Percentiles rank a stretch among this genome's conserved stretches.
Conservation (phyloP, 192 early-diverging fungal genomes). For the Backusella sp. region DNA sequence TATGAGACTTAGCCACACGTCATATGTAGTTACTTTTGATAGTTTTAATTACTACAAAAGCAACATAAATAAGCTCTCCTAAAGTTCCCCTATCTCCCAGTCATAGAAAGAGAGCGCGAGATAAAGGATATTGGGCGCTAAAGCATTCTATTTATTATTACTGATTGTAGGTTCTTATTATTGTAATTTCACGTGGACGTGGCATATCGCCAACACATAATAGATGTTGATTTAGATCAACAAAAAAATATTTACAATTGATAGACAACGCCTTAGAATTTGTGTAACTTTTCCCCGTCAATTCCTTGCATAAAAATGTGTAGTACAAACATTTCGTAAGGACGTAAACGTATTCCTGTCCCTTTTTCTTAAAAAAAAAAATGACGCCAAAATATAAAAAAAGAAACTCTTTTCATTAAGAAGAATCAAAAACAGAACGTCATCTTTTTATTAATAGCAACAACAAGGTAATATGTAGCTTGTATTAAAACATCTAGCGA, state of each 20-base stretch:
- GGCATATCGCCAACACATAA: background rate
- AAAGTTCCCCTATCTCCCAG: background rate
- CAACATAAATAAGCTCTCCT: background rate
- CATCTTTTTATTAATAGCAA: background rate
- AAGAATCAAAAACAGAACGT: background rate
- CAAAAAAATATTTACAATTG: background rate
- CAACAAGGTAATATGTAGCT: background rate
- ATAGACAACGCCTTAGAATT: background rate
- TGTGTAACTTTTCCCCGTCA: background rate
- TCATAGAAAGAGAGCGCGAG: background rate
- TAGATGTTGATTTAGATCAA: background rate
- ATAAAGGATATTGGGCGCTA: background rate
- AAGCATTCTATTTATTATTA: background rate
- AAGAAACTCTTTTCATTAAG: background rate
- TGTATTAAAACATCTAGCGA: background rate
- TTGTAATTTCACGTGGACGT: background rate
- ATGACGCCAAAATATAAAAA: background rate
- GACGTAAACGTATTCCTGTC: background rate
- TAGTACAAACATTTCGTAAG: background rate
- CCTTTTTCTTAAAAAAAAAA: background rate
- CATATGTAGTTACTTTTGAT: background rate
- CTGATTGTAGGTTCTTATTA: background rate
- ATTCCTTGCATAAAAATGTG: conserved; percentile 3
- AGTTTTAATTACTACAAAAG: background rate
- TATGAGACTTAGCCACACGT: background rate